phyloP scores from a whole-genome alignment of 345 rosid species.

The Dimocarpus longan region DNA sequence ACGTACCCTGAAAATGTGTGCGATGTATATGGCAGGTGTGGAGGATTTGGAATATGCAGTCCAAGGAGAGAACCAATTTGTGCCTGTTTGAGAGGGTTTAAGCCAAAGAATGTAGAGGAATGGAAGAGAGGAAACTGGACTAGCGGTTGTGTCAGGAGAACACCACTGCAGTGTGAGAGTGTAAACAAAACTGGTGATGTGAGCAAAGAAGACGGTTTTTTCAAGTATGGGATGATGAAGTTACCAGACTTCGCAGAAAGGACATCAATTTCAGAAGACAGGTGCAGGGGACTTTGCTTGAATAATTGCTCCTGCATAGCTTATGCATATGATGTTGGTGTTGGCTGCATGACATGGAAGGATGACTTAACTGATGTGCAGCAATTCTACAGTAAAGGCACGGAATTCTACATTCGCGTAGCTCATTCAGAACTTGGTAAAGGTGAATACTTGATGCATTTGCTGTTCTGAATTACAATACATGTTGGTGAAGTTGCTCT shows the following conservation, averaged over 20 bases:
- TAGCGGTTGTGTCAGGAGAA: conserved; percentile 49
- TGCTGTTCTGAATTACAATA: neutral
- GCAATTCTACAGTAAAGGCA: conserved; percentile 33
- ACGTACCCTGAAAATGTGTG: conserved; percentile 24
- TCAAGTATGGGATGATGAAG: conserved; percentile 37
- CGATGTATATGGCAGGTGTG: conserved; percentile 54
- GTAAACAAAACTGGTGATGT: conserved; percentile 19
- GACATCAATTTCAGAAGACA: conserved; percentile 10
- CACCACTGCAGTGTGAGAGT: conserved; percentile 34
- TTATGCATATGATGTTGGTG: conserved; percentile 42
- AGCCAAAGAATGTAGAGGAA: conserved; percentile 40
- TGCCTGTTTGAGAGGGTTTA: conserved; percentile 54
- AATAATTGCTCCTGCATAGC: conserved; percentile 59
- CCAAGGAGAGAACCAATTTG: conserved; percentile 36
- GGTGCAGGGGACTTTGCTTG: conserved; percentile 41
- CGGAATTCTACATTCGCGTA: conserved; percentile 44
- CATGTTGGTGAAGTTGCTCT: neutral
- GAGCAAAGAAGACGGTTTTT: conserved; percentile 45
- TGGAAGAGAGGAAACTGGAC: conserved; percentile 52
- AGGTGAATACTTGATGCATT: neutral
- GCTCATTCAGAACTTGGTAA: conserved; percentile 39
- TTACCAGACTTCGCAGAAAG: conserved; percentile 43
- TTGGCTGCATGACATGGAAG: conserved; percentile 54
- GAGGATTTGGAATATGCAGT: conserved; percentile 47
- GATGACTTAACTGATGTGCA: conserved; percentile 41